Percentiles rank a stretch among this genome's conserved stretches.
Evolutionary conservation across 2,329 filamentous ascomycete genomes (phyloP).

Genomic region (Penicillium decumbens): DNA sequence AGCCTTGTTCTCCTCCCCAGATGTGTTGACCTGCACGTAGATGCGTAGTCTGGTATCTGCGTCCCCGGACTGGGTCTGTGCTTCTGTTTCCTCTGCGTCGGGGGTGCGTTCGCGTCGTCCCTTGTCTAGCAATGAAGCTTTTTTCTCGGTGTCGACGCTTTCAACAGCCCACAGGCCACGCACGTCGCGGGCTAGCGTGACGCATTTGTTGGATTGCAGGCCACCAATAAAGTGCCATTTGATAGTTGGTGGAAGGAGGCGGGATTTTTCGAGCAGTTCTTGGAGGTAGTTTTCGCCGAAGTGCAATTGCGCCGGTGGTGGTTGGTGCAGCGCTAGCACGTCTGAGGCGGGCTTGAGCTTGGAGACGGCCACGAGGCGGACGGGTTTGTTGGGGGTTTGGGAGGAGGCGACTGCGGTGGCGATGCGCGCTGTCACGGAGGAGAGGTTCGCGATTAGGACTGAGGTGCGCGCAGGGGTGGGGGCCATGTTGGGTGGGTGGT

Average conservation of each 20-base stretch:
- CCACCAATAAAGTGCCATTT: constrained; percentile 97
- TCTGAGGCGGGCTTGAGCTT: constrained; percentile 94
- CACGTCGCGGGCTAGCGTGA: constrained; percentile 72
- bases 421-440: constrained; percentile 57
- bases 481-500: constrained; percentile 48
- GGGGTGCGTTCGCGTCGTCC: constrained; percentile 57
- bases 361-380: constrained; percentile 84
- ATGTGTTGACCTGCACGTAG: constrained; percentile 94
- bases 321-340: constrained; percentile 73
- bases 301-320: constrained; percentile 60
- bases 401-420: constrained; percentile 43
- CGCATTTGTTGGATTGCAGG: constrained; percentile 90
- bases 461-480: constrained; percentile 55
- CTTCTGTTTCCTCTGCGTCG: constrained; percentile 34
- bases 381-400: constrained; percentile 19
- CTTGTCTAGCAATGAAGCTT: constrained; percentile 75
- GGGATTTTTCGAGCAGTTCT: constrained; percentile 81
- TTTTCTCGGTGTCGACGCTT: constrained; percentile 82
- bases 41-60: constrained; percentile 54
- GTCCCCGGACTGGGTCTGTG: not conserved
- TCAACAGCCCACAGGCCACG: constrained; percentile 89
- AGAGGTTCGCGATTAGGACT: constrained; percentile 59
- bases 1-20: constrained; percentile 78
- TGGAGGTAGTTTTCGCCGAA: constrained; percentile 97
- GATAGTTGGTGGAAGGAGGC: constrained; percentile 67